These are phyloP conservation scores for Lactifluus piperatus DNA, from an alignment of 768 basidiomycete species.

Conservation along the genomic window DNA sequence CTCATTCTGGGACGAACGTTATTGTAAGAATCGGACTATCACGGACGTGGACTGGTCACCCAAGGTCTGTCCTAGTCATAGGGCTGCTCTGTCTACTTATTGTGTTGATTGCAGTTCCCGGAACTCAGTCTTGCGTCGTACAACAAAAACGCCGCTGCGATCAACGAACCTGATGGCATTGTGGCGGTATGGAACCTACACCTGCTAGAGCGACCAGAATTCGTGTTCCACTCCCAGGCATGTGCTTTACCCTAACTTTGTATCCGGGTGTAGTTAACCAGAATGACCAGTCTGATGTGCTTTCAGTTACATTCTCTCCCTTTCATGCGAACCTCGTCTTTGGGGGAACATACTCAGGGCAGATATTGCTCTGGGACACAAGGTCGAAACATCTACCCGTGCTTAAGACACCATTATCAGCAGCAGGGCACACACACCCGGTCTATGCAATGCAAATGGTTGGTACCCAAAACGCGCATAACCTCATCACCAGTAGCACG, in stretches of 20 bases:
- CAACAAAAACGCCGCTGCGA: conserved; percentile 89
- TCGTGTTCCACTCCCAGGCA: conserved; percentile 97
- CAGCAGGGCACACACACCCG: conserved; percentile 95
- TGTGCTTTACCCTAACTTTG: conserved; percentile 21
- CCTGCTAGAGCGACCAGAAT: conserved; percentile 90
- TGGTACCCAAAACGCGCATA: conserved; percentile 97
- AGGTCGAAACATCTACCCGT: conserved; percentile 94
- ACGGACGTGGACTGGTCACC: conserved; percentile 98
- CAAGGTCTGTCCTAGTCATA: conserved; percentile 46
- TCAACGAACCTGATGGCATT: conserved; percentile 95
- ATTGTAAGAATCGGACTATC: conserved; percentile 88
- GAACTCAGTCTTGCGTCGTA: conserved; percentile 94
- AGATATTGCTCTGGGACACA: conserved; percentile 97
- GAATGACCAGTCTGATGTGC: conserved; percentile 72
- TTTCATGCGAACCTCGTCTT: conserved; percentile 97
- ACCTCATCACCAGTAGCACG: conserved; percentile 92
- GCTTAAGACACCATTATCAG: conserved; percentile 91
- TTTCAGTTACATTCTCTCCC: conserved; percentile 94
- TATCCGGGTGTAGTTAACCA: conserved; percentile 14
- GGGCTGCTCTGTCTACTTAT: background rate
- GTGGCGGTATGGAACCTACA: conserved; percentile 98
- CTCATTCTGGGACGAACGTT: conserved; percentile 85
- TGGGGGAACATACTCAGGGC: conserved; percentile 98
- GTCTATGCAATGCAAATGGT: conserved; percentile 99
- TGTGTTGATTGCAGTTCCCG: conserved; percentile 56